Evolutionary conservation across 2,329 filamentous ascomycete genomes (phyloP).

Genomic region (Metarhizium robertsii): DNA sequence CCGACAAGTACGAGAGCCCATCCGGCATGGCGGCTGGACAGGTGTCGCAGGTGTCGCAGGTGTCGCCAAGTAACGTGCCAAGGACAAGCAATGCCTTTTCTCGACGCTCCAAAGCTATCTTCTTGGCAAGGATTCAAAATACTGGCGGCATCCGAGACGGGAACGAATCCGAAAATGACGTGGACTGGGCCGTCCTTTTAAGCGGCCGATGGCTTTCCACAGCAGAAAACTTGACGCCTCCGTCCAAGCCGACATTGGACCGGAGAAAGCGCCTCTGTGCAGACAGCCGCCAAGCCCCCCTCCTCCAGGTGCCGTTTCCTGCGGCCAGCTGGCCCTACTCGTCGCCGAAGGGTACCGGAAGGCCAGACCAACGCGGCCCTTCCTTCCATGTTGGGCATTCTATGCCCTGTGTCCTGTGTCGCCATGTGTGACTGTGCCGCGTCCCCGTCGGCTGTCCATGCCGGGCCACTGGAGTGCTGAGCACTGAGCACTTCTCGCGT

Average conservation of each 20-base stretch:
- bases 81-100: not conserved
- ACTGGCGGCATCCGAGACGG: not conserved
- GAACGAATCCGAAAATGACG: not conserved
- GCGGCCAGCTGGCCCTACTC: too few relatives aligned
- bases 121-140: too few relatives aligned
- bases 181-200: not conserved
- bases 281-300: not conserved
- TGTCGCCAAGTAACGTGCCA: not conserved
- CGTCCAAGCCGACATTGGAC: not conserved
- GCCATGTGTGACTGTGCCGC: too few relatives aligned
- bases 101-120: not conserved
- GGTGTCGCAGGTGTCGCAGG: too few relatives aligned
- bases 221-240: not conserved
- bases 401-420: too few relatives aligned
- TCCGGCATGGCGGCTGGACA: not conserved
- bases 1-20: not conserved
- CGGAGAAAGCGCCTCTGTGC: constrained; percentile 1
- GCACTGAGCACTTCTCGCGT: too few relatives aligned
- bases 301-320: not conserved
- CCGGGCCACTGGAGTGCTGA: too few relatives aligned
- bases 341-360: too few relatives aligned
- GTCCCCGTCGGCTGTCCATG: too few relatives aligned
- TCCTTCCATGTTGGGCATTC: too few relatives aligned
- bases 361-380: too few relatives aligned
- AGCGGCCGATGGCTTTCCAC: not conserved